Percentiles rank a stretch among this genome's conserved stretches.
phyloP scores from a whole-genome alignment of 1,284 basidiomycete genomes.

The Erythrobasidium hasegawianum region DNA sequence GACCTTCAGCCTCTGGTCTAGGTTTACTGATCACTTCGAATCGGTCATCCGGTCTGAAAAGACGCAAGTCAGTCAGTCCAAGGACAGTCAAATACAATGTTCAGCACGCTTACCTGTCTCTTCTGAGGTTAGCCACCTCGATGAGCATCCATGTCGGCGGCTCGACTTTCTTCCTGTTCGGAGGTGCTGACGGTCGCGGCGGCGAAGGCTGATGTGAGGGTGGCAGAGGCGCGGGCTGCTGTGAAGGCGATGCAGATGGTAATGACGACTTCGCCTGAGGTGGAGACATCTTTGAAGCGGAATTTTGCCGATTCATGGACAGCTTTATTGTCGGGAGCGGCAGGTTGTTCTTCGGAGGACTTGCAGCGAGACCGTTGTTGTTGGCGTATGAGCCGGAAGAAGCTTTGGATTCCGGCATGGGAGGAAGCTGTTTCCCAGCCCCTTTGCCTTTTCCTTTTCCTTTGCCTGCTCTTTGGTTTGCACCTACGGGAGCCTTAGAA shows the following conservation, averaged over 20 bases:
- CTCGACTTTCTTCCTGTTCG: background rate
- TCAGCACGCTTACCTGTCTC: slow-evolving; percentile 2
- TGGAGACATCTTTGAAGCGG: background rate
- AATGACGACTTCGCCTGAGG: background rate
- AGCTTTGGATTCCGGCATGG: background rate
- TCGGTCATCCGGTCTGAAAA: slow-evolving; percentile 57
- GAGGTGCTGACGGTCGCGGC: background rate
- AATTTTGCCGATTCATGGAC: slow-evolving; percentile 7
- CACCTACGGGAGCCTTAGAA: background rate
- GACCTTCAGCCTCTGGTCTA: slow-evolving; percentile 53
- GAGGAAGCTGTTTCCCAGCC: slow-evolving; percentile 27
- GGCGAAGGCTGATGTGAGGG: background rate
- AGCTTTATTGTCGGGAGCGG: slow-evolving; percentile 15
- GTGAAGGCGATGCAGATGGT: background rate
- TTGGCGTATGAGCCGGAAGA: slow-evolving; percentile 8
- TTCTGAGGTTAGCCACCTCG: slow-evolving; percentile 12
- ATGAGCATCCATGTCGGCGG: slow-evolving; percentile 23
- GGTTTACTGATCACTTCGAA: slow-evolving; percentile 66
- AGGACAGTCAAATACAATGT: background rate
- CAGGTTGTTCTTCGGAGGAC: slow-evolving; percentile 2
- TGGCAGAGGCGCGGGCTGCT: background rate
- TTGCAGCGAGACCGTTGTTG: no score
- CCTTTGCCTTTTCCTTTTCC: slow-evolving; percentile 30
- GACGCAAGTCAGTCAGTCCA: background rate
- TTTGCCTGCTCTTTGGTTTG: slow-evolving; percentile 1